Evolutionary conservation across 345 rosid species (phyloP).

Genomic region (Brassica rapa): DNA sequence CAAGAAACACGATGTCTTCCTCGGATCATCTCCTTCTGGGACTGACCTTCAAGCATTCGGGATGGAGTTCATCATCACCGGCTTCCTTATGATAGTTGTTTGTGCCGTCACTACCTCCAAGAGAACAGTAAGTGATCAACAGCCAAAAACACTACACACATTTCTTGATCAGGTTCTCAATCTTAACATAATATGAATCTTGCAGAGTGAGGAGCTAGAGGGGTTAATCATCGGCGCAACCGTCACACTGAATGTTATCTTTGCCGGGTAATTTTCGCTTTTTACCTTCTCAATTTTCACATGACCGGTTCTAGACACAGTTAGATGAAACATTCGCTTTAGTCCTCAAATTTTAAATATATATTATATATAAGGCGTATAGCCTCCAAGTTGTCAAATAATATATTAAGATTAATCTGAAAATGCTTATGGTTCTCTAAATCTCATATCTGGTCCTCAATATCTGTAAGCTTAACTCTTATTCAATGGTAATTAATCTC

Average conservation of each 20-base stretch:
- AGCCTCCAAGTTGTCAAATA: too few species aligned
- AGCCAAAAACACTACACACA: background rate
- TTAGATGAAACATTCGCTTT: too few species aligned
- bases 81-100: constrained; percentile 82
- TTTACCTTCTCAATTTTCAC: background rate
- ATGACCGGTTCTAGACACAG: too few species aligned
- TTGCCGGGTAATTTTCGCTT: constrained; percentile 61
- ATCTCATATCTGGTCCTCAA: too few species aligned
- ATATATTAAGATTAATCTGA: too few species aligned
- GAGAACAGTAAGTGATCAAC: constrained; percentile 60
- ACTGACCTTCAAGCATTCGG: constrained; percentile 66
- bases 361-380: too few species aligned
- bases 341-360: too few species aligned
- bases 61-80: constrained; percentile 85
- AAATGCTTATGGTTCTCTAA: too few species aligned
- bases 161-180: constrained; percentile 14
- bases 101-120: constrained; percentile 80
- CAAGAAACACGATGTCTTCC: constrained; percentile 63
- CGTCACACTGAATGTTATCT: constrained; percentile 73
- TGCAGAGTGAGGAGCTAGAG: constrained; percentile 77
- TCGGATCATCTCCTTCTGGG: constrained; percentile 73
- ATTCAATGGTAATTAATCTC: background rate
- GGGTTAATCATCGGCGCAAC: constrained; percentile 85
- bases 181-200: constrained; percentile 13
- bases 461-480: background rate